Percentiles rank a stretch among this genome's conserved stretches.
phyloP scores from a whole-genome alignment of 805 yeast species.

The Hanseniaspora thailandica region DNA sequence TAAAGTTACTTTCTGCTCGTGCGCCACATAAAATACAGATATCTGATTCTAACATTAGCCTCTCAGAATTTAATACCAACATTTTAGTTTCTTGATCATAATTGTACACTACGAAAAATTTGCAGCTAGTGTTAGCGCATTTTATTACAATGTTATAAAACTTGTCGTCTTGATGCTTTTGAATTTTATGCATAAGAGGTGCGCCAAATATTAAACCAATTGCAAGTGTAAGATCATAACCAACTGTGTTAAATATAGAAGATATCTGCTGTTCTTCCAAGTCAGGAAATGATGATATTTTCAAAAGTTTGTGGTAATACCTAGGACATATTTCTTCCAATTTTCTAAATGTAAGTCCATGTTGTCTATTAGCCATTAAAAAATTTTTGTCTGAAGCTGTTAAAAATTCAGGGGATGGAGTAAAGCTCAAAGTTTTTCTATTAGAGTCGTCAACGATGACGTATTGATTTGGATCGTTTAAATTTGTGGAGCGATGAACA shows the following conservation, averaged over 20 bases:
- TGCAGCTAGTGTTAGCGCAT: neutral
- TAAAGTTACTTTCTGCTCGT: too few relatives aligned
- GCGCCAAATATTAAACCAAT: neutral
- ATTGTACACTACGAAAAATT: neutral
- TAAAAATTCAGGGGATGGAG: neutral
- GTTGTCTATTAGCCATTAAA: neutral
- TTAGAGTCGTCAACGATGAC: too few relatives aligned
- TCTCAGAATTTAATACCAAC: neutral
- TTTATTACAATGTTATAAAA: neutral
- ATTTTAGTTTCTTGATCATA: neutral
- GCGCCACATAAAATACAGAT: too few relatives aligned
- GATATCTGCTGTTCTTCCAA: neutral
- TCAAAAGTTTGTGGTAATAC: neutral
- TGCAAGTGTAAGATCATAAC: neutral
- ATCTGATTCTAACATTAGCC: too few relatives aligned
- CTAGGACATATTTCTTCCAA: neutral
- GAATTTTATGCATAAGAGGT: neutral
- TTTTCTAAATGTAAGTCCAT: neutral
- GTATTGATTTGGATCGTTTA: too few relatives aligned
- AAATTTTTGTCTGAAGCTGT: neutral
- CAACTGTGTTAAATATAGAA: neutral
- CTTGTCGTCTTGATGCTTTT: neutral
- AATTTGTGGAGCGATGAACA: too few relatives aligned
- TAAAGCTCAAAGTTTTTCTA: neutral
- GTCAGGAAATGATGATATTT: neutral